Base-by-base conservation (phyloP, 192 early-diverging fungal species). In the Lunasporangiospora selenospora region DNA sequence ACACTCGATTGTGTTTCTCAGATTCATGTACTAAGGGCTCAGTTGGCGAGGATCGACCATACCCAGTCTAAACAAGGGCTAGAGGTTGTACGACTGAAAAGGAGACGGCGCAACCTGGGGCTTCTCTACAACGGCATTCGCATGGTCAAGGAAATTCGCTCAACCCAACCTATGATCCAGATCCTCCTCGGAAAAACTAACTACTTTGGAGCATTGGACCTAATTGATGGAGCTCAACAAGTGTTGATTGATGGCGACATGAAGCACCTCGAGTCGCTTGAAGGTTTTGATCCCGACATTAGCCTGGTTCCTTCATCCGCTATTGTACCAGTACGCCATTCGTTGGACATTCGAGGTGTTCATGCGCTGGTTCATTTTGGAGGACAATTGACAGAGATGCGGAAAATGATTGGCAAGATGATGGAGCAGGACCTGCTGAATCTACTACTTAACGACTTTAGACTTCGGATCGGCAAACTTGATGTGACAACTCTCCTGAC, bases 1-100 rank as follows among this genome's bases (percentile, higher is more conserved):
- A 98, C 95, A 0, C 78, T 93, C 41, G 81, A 88, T 13, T 98
- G 96, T 64, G 90, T 99, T 9, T 77, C 81, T 0, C 88, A 99
- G 58, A 98, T 99, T 30, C 80, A 94, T 51, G 82, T 75, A 0
- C 80, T 98, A 45, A 83, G 93, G 12, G 75, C 79, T 19, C 86
- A 89, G 45, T 75, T 99, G 67, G 80, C 78, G 9, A 59, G 65
- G 37, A 77, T 89, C 5, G 84, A 92, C 5, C 57, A 83, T 27
- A 76, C 81, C 3, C 90, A 88, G 65, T 89, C 89, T 29, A 76
- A 85, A 46, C 87, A 93, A 36, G 94, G 95, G 1, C 73, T 97
- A 12, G 86, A 94, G 39, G 88, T 98, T 6, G 90, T 97, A 15
- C 83, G 89, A 6, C 61, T 95, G 40, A 90, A 93, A 43, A 81